Evolutionary conservation across 1,139 yeast genomes (phyloP).

Genomic region (Lodderomyces elongisporus): DNA sequence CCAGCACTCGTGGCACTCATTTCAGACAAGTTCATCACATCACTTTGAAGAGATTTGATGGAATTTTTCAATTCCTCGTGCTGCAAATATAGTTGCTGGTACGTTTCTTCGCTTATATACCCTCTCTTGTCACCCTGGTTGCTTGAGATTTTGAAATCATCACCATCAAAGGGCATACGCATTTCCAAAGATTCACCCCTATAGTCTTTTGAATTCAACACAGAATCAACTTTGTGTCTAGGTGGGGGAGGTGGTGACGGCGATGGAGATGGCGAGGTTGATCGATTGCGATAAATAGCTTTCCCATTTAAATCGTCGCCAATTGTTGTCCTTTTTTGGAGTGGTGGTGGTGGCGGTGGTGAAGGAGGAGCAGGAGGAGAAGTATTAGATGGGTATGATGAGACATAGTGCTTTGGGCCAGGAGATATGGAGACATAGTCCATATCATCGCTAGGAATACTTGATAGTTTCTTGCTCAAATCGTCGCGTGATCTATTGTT

Average conservation of each 20-base stretch:
- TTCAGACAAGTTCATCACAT: slow-evolving; percentile 51
- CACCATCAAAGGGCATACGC: slow-evolving; percentile 36
- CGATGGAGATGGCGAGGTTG: slow-evolving; percentile 14
- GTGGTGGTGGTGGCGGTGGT: no score
- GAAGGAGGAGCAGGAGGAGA: no score
- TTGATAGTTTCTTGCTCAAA: slow-evolving; percentile 32
- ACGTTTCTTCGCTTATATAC: slow-evolving; percentile 26
- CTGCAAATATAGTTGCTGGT: slow-evolving; percentile 25
- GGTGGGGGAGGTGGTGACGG: slow-evolving; percentile 56
- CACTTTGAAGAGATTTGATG: slow-evolving; percentile 42
- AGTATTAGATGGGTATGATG: no score
- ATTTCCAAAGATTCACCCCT: no score
- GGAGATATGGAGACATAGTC: no score
- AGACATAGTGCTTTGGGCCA: no score
- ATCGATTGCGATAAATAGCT: no score
- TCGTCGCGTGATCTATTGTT: slow-evolving; percentile 29
- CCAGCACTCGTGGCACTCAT: slow-evolving; percentile 90
- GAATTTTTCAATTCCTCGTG: slow-evolving; percentile 41
- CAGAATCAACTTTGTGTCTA: slow-evolving; percentile 25
- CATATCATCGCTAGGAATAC: slow-evolving; percentile 24
- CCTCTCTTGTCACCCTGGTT: slow-evolving; percentile 12
- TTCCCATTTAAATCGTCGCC: no score
- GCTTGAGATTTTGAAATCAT: slow-evolving; percentile 33
- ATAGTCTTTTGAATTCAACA: no score
- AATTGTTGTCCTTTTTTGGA: no score